A percentile compares a stretch with the other conserved stretches of the same genome.
Evolutionary conservation across 2,329 filamentous ascomycete genomes (phyloP).

Genomic region (Conoideocrella luteorostrata): DNA sequence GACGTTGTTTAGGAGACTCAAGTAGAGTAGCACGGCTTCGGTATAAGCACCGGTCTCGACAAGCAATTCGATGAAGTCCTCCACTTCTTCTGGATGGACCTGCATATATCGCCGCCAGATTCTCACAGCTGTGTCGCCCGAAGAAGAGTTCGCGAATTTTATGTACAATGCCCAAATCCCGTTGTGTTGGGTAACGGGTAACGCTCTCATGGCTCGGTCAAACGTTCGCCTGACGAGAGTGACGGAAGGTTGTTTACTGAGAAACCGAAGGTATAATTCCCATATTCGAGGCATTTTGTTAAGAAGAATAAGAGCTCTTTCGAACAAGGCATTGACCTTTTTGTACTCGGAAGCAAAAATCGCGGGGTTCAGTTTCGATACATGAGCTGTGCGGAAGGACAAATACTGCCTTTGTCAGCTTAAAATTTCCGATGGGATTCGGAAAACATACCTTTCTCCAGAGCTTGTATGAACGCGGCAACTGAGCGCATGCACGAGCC

Average conservation of each 20-base stretch:
- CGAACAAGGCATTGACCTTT: conserved; percentile 93
- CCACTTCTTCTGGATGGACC: conserved; percentile 87
- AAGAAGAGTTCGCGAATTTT: conserved; percentile 84
- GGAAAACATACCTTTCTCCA: conserved; percentile 74
- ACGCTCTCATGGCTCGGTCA: conserved; percentile 81
- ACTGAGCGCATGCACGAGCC: conserved; percentile 81
- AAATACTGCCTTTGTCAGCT: conserved; percentile 58
- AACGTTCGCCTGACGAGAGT: conserved; percentile 83
- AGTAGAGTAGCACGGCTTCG: conserved; percentile 86
- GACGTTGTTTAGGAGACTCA: conserved; percentile 84
- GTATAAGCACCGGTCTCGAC: conserved; percentile 77
- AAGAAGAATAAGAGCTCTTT: conserved; percentile 82
- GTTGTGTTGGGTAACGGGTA: conserved; percentile 92
- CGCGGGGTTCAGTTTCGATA: conserved; percentile 76
- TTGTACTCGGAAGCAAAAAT: conserved; percentile 73
- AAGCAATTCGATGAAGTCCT: conserved; percentile 90
- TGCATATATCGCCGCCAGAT: conserved; percentile 97
- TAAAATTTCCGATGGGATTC: conserved; percentile 1
- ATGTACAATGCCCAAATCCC: conserved; percentile 90
- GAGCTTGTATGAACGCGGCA: conserved; percentile 93
- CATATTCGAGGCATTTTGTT: conserved; percentile 99
- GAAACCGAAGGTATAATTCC: conserved; percentile 93
- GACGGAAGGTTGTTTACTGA: conserved; percentile 86
- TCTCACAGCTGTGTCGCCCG: conserved; percentile 82
- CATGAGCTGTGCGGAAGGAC: conserved; percentile 72